These are phyloP conservation scores for Ambrosiella beaveri DNA, from an alignment of 2,329 filamentous ascomycete genomes.

Conservation along the genomic window DNA sequence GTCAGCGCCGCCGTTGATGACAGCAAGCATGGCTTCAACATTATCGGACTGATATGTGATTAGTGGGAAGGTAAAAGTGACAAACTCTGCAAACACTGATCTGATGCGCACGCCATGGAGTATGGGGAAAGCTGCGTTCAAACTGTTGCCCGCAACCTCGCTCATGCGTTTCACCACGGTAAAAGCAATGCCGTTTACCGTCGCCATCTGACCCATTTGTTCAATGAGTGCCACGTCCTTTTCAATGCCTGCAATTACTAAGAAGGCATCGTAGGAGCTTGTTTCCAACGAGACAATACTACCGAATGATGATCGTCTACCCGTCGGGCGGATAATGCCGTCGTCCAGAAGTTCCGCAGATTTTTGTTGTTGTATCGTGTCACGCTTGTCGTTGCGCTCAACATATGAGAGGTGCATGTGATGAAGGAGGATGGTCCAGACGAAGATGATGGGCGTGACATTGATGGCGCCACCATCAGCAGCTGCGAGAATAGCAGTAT, in stretches of 20 bases:
- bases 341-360: constrained; percentile 38
- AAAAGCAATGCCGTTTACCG: constrained; percentile 34
- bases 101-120: constrained; percentile 47
- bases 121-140: constrained; percentile 30
- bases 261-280: constrained; percentile 40
- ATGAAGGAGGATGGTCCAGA: constrained; percentile 65
- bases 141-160: constrained; percentile 27
- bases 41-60: constrained; percentile 59
- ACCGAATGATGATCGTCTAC: constrained; percentile 40
- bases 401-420: constrained; percentile 48
- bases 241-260: constrained; percentile 31
- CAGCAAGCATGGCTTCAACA: constrained; percentile 45
- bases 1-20: constrained; percentile 31
- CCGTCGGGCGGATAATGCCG: constrained; percentile 22
- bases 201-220: constrained; percentile 31
- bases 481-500: constrained; percentile 48
- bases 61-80: constrained; percentile 48
- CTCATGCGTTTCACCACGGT: constrained; percentile 36
- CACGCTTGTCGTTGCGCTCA: constrained; percentile 41
- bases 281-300: constrained; percentile 46
- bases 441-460: constrained; percentile 57
- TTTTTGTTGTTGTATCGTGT: constrained; percentile 39
- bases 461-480: constrained; percentile 38
- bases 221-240: constrained; percentile 36
- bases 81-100: constrained; percentile 47